Evolutionary conservation across 78 protist species (phyloP).

Genomic region (Isochrysis galbana): DNA sequence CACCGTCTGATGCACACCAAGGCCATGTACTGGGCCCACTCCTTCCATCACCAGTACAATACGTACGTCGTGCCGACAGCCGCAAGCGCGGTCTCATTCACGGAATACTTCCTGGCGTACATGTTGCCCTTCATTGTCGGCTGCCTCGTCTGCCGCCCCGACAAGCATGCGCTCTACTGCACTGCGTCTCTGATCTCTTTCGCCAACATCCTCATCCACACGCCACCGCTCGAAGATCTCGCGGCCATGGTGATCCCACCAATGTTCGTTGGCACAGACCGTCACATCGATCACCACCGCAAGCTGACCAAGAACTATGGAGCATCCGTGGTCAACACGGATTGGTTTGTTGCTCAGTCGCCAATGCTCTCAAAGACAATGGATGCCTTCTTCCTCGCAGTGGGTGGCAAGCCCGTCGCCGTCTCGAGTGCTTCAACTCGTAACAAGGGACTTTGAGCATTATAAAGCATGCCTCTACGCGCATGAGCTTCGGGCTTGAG

Average conservation of each 20-base stretch:
- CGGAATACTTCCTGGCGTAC: background rate
- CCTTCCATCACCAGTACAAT: background rate
- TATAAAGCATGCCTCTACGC: too few species aligned
- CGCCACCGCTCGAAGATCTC: background rate
- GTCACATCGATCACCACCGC: background rate
- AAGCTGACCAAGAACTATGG: background rate
- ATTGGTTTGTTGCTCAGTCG: background rate
- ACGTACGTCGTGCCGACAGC: background rate
- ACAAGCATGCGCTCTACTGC: background rate
- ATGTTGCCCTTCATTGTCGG: conserved; percentile 2
- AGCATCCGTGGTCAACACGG: background rate
- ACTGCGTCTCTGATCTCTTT: background rate
- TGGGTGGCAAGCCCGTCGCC: background rate
- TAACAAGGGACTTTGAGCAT: too few species aligned
- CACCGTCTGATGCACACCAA: background rate
- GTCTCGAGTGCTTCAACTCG: too few species aligned
- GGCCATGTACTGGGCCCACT: background rate
- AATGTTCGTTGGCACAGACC: background rate
- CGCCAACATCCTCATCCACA: background rate
- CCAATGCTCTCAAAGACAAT: background rate
- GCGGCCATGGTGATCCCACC: background rate
- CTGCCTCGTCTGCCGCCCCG: background rate
- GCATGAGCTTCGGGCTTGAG: too few species aligned
- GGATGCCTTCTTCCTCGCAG: background rate
- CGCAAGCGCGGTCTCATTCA: background rate